Base-by-base conservation (phyloP, 2,329 filamentous ascomycete species). In the Botryotinia narcissicola region DNA sequence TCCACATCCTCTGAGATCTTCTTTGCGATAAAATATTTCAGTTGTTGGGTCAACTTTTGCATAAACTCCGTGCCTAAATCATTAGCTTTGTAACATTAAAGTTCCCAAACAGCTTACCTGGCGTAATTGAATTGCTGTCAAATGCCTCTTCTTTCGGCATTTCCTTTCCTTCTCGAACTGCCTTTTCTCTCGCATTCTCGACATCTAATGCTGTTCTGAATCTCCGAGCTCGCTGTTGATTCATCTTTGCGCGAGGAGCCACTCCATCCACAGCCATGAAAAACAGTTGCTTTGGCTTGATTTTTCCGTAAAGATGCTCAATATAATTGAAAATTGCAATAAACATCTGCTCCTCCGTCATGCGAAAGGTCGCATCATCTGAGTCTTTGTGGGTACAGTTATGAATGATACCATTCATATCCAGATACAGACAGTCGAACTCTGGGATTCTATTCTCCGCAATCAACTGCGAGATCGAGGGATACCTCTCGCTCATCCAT, bases 291-390 rank as follows among this genome's bases (percentile, higher is more conserved):
- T 97, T 95, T 20, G 96, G 96, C 83, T 98, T 98, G 82, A 99
- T 99, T 84, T 98, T 99, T 79, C 95, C 95, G 83, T 97, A 99
- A 71, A 99, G 84, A 85, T 99, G 96, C 83, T 99, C 96, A 78
- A 99, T 99, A 83, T 99, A 99, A 84, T 98, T 98, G 89, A 99
- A 99, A 80, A 99, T 99, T 74, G 94, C 93, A 78, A 99, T 98
- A 82, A 99, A 99, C 96, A 99, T 99, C 83, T 98, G 93, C 82
- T 99, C 95, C 83, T 99, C 97, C 73, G 92, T 95, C 84, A 98
- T 91, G 72, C 96, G 94, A 80, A 97, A 97, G 1, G 93, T 94
- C 6, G 94, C 90, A 81, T 95, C 95, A 81, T 97, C 95, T 37
- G 93, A 92, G 44, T 73, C 71, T 61, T 73, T 73, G 85, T 99